Evolutionary conservation across 139 green algal genomes (phyloP).

Genomic region (Micromonas pusilla): DNA sequence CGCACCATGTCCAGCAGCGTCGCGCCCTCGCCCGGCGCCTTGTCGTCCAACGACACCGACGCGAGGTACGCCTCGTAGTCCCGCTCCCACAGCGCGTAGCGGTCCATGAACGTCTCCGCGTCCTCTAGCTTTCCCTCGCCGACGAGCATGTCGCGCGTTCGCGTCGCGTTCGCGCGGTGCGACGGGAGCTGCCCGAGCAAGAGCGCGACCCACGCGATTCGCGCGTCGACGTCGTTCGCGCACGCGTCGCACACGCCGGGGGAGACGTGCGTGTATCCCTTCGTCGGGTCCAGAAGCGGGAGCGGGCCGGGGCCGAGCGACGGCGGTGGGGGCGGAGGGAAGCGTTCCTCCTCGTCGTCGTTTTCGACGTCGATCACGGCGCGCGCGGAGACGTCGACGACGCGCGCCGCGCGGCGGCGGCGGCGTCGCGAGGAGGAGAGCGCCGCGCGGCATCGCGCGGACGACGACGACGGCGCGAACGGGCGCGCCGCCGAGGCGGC

Average conservation of each 20-base stretch:
- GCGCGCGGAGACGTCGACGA: too few species aligned
- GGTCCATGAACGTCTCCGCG: background rate
- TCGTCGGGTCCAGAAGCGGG: conserved; percentile 9
- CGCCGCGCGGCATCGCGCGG: too few species aligned
- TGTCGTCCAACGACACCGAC: background rate
- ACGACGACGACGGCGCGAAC: too few species aligned
- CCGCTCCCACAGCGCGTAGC: conserved; percentile 10
- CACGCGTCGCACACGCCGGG: conserved; percentile 30
- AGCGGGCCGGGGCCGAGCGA: background rate
- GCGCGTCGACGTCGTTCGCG: background rate
- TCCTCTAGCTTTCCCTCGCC: background rate
- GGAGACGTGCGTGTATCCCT: conserved; percentile 25
- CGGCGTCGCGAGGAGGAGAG: too few species aligned
- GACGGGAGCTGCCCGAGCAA: conserved; percentile 23
- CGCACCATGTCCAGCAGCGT: conserved; percentile 29
- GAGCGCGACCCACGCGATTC: conserved; percentile 21
- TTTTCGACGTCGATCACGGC: too few species aligned
- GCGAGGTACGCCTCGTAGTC: conserved; percentile 13
- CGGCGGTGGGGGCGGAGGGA: too few species aligned
- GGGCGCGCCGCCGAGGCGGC: too few species aligned
- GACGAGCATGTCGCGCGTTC: background rate
- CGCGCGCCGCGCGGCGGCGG: too few species aligned
- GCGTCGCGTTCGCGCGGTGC: conserved; percentile 12
- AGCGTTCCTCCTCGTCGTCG: too few species aligned
- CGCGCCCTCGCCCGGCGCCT: background rate